Conservation (phyloP, 2,329 filamentous ascomycete species). For the Penicillium sumatraense region DNA sequence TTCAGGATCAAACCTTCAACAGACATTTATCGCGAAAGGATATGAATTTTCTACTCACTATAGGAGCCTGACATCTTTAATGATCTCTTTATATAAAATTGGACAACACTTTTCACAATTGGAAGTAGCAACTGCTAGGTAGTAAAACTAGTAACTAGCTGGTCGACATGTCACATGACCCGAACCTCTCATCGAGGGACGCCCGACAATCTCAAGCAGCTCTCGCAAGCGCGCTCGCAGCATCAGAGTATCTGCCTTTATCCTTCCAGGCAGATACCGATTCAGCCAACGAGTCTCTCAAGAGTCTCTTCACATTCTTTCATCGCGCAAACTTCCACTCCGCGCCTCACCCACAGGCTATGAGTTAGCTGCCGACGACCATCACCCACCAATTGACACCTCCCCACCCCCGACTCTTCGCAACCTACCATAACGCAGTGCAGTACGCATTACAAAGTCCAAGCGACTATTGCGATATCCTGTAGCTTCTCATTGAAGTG, state of each 20-base stretch:
- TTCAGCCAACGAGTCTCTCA: neutral
- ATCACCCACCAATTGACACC: neutral
- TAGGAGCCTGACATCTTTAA: no score
- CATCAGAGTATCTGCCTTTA: constrained; percentile 13
- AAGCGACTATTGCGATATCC: neutral
- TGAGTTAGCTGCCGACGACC: constrained; percentile 11
- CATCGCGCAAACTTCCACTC: neutral
- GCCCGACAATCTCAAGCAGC: constrained; percentile 14
- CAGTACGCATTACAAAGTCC: neutral
- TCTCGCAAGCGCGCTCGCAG: constrained; percentile 13
- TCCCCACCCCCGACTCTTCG: no score
- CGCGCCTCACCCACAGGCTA: constrained; percentile 9
- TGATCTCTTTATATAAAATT: no score
- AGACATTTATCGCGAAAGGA: no score
- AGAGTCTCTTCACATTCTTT: neutral
- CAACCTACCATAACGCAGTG: neutral
- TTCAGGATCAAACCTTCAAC: no score
- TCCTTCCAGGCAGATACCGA: neutral
- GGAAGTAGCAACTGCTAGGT: no score
- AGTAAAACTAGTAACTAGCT: no score
- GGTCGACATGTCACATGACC: constrained; percentile 2
- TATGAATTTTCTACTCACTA: no score
- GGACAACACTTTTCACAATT: no score
- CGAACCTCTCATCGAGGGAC: neutral
- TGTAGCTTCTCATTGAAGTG: neutral